Evolutionary conservation across 2,329 filamentous ascomycete species (phyloP).

Genomic region (Pseudogymnoascus sp.): DNA sequence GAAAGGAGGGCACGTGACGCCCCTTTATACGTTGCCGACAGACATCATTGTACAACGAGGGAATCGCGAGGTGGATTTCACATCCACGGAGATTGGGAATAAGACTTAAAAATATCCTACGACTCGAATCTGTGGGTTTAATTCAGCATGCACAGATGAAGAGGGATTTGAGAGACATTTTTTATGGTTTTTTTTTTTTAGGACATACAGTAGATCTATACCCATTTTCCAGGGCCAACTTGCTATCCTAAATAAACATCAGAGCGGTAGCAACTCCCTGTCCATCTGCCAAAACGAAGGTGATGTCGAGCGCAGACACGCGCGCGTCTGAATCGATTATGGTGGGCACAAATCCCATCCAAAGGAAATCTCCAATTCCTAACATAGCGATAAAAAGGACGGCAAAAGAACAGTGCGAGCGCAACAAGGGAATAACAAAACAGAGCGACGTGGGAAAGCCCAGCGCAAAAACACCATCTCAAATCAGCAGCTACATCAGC

Average conservation of each 20-base stretch:
- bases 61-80: not conserved
- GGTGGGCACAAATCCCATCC: not conserved
- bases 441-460: not conserved
- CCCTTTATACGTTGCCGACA: not conserved
- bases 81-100: not conserved
- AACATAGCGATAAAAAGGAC: not conserved
- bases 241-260: not conserved
- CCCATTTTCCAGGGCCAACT: not conserved
- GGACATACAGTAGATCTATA: not conserved
- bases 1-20: not conserved
- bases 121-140: too few relatives aligned
- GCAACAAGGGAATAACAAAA: not conserved
- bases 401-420: not conserved
- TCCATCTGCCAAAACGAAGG: not conserved
- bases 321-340: not conserved
- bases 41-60: not conserved
- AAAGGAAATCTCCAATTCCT: not conserved
- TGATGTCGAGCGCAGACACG: not conserved
- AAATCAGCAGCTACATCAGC: not conserved
- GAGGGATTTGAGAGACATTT: too few relatives aligned
- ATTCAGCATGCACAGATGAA: too few relatives aligned
- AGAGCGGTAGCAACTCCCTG: too few relatives aligned
- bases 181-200: too few relatives aligned
- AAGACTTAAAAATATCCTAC: too few relatives aligned
- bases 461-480: not conserved